Evolutionary conservation across 2,329 filamentous ascomycete genomes (phyloP).

Genomic region (Dactylellina leptospora): DNA sequence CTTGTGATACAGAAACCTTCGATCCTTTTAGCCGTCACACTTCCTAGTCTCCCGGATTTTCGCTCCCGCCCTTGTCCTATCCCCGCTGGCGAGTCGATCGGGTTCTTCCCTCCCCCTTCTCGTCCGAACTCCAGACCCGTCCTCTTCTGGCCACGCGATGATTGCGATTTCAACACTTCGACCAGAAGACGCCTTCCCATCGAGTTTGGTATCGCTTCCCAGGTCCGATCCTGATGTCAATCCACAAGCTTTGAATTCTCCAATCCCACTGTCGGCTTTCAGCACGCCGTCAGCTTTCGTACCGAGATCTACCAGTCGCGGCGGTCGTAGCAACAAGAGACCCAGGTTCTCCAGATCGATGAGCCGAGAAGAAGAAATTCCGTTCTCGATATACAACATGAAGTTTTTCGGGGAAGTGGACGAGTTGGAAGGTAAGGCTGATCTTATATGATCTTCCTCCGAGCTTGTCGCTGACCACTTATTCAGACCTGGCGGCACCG

Average conservation of each 20-base stretch:
- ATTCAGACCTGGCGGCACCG: slow-evolving; percentile 24
- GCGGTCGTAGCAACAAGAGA: slow-evolving; percentile 25
- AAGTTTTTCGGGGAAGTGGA: slow-evolving; percentile 42
- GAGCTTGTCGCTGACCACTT: slow-evolving; percentile 8
- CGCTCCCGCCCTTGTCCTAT: slow-evolving; percentile 24
- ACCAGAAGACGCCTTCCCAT: slow-evolving; percentile 49
- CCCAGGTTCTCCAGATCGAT: slow-evolving; percentile 34
- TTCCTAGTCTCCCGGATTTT: slow-evolving; percentile 22
- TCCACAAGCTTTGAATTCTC: slow-evolving; percentile 31
- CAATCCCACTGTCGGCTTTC: slow-evolving; percentile 37
- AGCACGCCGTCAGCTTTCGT: slow-evolving; percentile 17
- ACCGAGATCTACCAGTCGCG: slow-evolving; percentile 22
- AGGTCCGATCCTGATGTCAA: slow-evolving; percentile 37
- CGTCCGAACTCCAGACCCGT: slow-evolving; percentile 7
- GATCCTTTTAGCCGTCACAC: slow-evolving; percentile 37
- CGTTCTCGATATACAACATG: slow-evolving; percentile 39
- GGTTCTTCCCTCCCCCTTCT: slow-evolving; percentile 12
- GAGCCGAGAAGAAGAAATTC: slow-evolving; percentile 31
- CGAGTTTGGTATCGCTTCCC: slow-evolving; percentile 43
- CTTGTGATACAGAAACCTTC: background rate
- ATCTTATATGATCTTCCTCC: background rate
- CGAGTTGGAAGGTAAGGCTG: slow-evolving; percentile 38
- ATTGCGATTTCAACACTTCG: slow-evolving; percentile 51
- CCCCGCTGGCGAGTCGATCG: slow-evolving; percentile 24
- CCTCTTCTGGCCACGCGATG: slow-evolving; percentile 43